These are phyloP conservation scores for Albifimbria verrucaria DNA, from an alignment of 2,329 filamentous ascomycete genomes.

Conservation along the genomic window DNA sequence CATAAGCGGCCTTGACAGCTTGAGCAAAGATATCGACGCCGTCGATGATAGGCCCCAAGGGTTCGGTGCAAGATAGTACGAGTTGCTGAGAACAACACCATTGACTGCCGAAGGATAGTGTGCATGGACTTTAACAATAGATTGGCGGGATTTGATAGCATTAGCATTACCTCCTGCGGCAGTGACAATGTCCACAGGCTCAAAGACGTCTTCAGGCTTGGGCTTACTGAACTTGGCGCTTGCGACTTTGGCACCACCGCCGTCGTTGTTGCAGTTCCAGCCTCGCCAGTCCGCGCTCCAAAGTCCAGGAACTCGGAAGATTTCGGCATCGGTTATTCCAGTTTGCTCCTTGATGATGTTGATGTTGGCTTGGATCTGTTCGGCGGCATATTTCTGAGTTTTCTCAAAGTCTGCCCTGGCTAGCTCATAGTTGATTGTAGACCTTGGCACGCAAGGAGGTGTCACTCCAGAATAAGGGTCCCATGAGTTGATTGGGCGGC, in stretches of 20 bases:
- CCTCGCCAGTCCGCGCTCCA: neutral
- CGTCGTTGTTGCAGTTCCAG: neutral
- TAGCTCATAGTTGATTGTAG: conserved; percentile 15
- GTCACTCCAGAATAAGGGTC: neutral
- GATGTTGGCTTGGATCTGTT: conserved; percentile 14
- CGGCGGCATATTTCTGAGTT: conserved; percentile 5
- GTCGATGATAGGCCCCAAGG: conserved; percentile 19
- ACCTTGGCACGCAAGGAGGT: conserved; percentile 9
- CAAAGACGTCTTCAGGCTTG: neutral
- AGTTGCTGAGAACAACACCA: conserved; percentile 14
- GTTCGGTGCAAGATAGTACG: conserved; percentile 17
- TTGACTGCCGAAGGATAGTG: conserved; percentile 18
- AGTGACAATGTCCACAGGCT: neutral
- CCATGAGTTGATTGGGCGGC: conserved; percentile 2
- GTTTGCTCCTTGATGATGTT: conserved; percentile 16
- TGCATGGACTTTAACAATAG: conserved; percentile 6
- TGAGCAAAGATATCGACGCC: conserved; percentile 16
- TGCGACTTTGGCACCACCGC: neutral
- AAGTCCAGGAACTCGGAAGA: conserved; percentile 19
- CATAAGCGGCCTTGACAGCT: conserved; percentile 13
- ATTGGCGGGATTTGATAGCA: neutral
- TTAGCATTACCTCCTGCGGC: neutral
- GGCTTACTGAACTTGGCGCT: neutral
- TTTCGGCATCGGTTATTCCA: conserved; percentile 15
- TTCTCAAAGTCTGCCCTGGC: conserved; percentile 5